Evolutionary conservation across 208 protist species (phyloP), one percentile per base, ranked within the genome.

Genomic region (Wallacemonas sp.): DNA sequence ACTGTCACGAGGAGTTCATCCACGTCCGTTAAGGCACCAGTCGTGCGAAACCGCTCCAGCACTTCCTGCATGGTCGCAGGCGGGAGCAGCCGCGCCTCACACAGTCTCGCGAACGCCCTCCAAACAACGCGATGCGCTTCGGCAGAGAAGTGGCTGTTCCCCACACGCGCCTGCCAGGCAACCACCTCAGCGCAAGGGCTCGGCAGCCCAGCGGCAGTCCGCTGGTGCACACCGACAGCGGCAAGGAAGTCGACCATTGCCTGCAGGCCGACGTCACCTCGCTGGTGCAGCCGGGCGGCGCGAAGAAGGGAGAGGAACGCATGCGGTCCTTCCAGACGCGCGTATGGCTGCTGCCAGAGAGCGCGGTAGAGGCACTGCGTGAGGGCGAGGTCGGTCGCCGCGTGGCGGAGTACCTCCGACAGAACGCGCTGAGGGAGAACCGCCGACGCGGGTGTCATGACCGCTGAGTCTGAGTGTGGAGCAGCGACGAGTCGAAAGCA

Each of bases 1-100:
- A 68, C 65, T 2, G 75, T 71, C 37, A 92, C 66, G 48, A 91
- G 53, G 12, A 91, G 66, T 68, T 93, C 81, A 55, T 93, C 87
- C 42, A 93, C 79, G n/a, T 89, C 83, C 1, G 71, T 76, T 50
- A 85, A 54, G 2, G 76, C 58, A n/a, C 12, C 67, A 61, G 22
- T 78, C 59, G 54, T 74, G 34, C 48, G 61, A 41, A 83, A 79
- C 15, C 66, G 50, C 1, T n/a, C 29, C 2, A 82, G 70, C 2
- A 93, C 71, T 10, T 38, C 53, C 34, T 63, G 30, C 8, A 77
- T 76, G 0, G 58, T 68, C 4, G 45, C 44, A 27, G 68, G 42
- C n/a, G 66, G 65, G 9, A 93, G 54, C 24, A 85, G 26, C 26
- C 59, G 62, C 38, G 63, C 61, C 22, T 59, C 55, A 67, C 81